phyloP scores from a whole-genome alignment of 2,329 filamentous ascomycete species.

The Colletotrichum tanaceti region DNA sequence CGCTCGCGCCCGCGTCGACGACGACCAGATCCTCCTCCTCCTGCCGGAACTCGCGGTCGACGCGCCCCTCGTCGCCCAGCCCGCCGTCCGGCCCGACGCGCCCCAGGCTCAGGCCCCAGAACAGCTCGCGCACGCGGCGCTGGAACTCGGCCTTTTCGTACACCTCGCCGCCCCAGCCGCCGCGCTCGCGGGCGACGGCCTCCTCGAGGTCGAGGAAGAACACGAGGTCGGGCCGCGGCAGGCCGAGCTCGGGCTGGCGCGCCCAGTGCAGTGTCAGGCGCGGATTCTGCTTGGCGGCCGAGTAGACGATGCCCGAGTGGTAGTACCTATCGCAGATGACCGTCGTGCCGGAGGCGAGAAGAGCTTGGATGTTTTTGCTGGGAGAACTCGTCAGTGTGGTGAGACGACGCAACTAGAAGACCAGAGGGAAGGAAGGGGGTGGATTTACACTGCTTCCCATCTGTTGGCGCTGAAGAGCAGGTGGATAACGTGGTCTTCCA shows the following conservation, averaged over 20 bases:
- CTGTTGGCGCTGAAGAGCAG: constrained; percentile 91
- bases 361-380: constrained; percentile 63
- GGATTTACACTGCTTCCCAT: constrained; percentile 76
- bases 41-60: constrained; percentile 54
- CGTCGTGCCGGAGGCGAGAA: constrained; percentile 74
- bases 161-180: constrained; percentile 89
- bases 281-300: constrained; percentile 84
- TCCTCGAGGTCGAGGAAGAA: constrained; percentile 87
- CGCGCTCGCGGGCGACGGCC: constrained; percentile 76
- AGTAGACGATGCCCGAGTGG: constrained; percentile 94
- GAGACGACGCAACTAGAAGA: not conserved
- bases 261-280: constrained; percentile 81
- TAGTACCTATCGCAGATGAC: constrained; percentile 94
- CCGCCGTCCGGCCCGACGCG: constrained; percentile 51
- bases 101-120: constrained; percentile 67
- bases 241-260: constrained; percentile 82
- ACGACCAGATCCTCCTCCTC: constrained; percentile 66
- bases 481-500: constrained; percentile 91
- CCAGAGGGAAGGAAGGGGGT: no score
- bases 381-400: not conserved
- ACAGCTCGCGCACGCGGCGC: constrained; percentile 78
- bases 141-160: constrained; percentile 92
- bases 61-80: constrained; percentile 43
- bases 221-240: constrained; percentile 88
- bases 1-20: constrained; percentile 63